Base-by-base conservation (phyloP, 805 yeast genomes). In the Brettanomyces sp. region DNA sequence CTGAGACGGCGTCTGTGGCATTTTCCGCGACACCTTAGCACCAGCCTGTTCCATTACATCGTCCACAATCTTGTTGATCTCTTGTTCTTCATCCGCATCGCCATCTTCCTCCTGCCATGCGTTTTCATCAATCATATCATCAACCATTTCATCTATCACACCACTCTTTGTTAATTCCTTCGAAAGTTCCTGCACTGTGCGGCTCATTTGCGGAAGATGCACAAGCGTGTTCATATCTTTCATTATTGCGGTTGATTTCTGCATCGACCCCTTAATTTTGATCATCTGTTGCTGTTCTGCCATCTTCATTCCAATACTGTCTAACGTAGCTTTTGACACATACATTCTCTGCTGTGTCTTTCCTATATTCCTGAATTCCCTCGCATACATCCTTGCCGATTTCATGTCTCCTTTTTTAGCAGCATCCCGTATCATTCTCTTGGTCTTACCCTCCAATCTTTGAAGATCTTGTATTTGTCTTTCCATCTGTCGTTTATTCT, bases 81-180 rank as follows among this genome's bases (percentile, higher is more conserved):
- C 50, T 55, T 74, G 74, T 48, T 75, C 79, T 21, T 74, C 77
- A 38, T 72, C 77, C 30, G 80, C 82, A 46, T 85, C 91, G 38
- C 71, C 72, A 38, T 77, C 72, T 48, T 79, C 85, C 18, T 76
- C 83, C 42, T 75, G 82, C 30, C 81, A 87, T 21, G 75, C 81
- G 47, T 77, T 65, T 43, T 71, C 65, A 49, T 90, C 98, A 49
- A 91, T 70, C 50, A 86, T 80, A 59, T 93, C 99, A 47, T 85
- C 88, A 60, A 90, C 82, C 98, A 93, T 93, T 60, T 93, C 99
- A 53, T 86, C 87, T 45, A 93, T 88, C 40, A 93, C 76, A 0
- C 93, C 93, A 11, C 85, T 77, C 63, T 82, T 85, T 78, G 85
- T 80, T 55, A 91, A 72, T 65, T 93, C 99, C 57, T 77, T 82